A percentile compares a stretch with the other conserved stretches of the same genome.
phyloP scores from a whole-genome alignment of 2,329 filamentous ascomycete genomes.

The Calonectria leucothoes region DNA sequence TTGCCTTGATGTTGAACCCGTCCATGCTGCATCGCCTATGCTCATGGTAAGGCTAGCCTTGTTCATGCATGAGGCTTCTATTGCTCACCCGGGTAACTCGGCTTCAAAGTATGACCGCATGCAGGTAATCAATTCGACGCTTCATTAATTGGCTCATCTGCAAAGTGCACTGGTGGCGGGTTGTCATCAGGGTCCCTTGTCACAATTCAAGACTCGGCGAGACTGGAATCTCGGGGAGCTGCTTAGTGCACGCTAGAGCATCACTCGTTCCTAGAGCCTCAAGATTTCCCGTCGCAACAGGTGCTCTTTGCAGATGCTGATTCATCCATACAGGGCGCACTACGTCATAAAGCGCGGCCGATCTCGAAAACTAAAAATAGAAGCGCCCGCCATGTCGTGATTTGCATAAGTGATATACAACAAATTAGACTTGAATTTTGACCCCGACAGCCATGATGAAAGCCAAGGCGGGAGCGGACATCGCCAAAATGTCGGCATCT shows the following conservation, averaged over 20 bases:
- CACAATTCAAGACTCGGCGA: not conserved
- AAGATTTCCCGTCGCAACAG: not conserved
- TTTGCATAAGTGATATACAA: not conserved
- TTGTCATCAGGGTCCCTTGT: not conserved
- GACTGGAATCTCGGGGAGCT: not conserved
- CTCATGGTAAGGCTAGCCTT: not conserved
- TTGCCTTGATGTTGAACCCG: not conserved
- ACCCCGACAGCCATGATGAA: not conserved
- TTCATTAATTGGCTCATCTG: not conserved
- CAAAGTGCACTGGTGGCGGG: not conserved
- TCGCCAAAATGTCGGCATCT: not conserved
- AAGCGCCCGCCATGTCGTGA: no score
- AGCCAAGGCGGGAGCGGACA: not conserved
- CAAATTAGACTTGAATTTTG: not conserved
- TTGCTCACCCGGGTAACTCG: not conserved
- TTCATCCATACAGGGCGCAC: no score
- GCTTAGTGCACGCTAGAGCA: not conserved
- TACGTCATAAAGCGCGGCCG: not conserved
- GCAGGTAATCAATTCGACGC: constrained; percentile 1
- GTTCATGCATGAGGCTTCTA: not conserved
- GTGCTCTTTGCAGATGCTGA: not conserved
- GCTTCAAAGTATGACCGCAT: not conserved
- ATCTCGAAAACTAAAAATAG: not conserved
- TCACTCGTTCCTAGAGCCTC: not conserved
- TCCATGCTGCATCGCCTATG: not conserved